Percentiles rank a stretch among this genome's conserved stretches.
Evolutionary conservation across 1,139 yeast species (phyloP).

Genomic region (Keqinozyma sinolaborantium): DNA sequence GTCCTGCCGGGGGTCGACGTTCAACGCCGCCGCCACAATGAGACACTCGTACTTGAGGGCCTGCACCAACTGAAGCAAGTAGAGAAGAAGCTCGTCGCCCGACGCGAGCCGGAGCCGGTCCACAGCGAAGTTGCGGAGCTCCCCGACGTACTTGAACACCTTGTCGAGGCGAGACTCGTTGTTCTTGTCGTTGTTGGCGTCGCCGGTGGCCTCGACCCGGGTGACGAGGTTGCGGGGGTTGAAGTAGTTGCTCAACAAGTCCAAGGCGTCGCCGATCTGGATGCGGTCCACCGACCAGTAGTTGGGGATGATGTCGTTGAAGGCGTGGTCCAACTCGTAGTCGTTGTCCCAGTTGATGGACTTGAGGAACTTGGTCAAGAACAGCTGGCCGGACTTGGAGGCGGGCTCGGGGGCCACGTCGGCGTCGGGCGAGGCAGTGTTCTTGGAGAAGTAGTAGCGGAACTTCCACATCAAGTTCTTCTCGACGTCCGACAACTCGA

Average conservation of each 20-base stretch:
- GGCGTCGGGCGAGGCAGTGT: conserved; percentile 24
- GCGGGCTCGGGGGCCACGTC: conserved; percentile 9
- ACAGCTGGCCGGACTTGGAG: conserved; percentile 33
- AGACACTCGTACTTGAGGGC: conserved; percentile 74
- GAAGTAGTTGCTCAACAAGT: conserved; percentile 73
- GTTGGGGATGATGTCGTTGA: conserved; percentile 48
- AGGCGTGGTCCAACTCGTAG: conserved; percentile 73
- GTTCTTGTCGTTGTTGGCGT: conserved; percentile 8
- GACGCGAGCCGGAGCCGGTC: conserved; percentile 74
- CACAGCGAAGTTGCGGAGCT: conserved; percentile 81
- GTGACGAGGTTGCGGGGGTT: conserved; percentile 36
- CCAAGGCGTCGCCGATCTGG: conserved; percentile 91
- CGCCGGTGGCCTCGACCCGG: conserved; percentile 5
- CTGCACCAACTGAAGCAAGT: conserved; percentile 86
- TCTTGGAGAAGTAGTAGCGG: conserved; percentile 77
- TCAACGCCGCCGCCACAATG: conserved; percentile 16
- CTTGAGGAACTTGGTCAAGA: conserved; percentile 80
- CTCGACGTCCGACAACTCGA: conserved; percentile 76
- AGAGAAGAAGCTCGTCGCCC: conserved; percentile 76
- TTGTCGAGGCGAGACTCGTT: conserved; percentile 29
- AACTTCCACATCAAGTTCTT: conserved; percentile 91
- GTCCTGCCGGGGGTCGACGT: conserved; percentile 4
- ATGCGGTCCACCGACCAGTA: conserved; percentile 61
- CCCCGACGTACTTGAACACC: conserved; percentile 31
- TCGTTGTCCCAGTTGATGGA: conserved; percentile 89